phyloP scores from a whole-genome alignment of 2,329 filamentous ascomycete genomes.

The Ambrosiella xylebori region DNA sequence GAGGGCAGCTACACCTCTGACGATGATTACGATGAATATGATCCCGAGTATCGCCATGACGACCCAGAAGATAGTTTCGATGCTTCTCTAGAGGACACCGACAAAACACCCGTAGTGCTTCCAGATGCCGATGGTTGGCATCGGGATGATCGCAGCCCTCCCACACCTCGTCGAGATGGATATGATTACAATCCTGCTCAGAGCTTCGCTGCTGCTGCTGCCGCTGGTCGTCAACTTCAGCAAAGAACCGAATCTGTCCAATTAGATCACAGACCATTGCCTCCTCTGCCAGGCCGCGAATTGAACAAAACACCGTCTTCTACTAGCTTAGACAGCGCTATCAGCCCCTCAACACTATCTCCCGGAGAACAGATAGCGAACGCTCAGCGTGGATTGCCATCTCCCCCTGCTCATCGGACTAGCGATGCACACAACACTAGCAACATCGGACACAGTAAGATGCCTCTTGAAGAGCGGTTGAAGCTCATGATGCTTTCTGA shows the following conservation, averaged over 20 bases:
- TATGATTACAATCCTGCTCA: constrained; percentile 43
- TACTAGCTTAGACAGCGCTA: constrained; percentile 17
- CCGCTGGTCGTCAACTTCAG: constrained; percentile 35
- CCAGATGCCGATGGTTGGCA: constrained; percentile 72
- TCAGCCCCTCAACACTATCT: not conserved
- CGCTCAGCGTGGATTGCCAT: constrained; percentile 51
- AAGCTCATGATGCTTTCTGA: constrained; percentile 77
- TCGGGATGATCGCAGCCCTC: constrained; percentile 37
- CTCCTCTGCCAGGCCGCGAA: constrained; percentile 55
- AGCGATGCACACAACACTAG: constrained; percentile 49
- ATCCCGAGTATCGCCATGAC: constrained; percentile 28
- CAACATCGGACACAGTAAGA: constrained; percentile 49
- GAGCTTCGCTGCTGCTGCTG: constrained; percentile 21
- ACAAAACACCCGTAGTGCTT: constrained; percentile 94
- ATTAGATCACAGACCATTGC: constrained; percentile 71
- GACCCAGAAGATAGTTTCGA: constrained; percentile 76
- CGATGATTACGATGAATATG: constrained; percentile 57
- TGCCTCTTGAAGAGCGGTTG: constrained; percentile 73
- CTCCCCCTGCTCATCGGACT: constrained; percentile 55
- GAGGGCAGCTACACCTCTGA: constrained; percentile 86
- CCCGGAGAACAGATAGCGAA: constrained; percentile 53
- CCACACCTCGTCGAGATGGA: constrained; percentile 20
- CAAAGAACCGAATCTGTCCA: constrained; percentile 56
- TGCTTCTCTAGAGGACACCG: constrained; percentile 82
- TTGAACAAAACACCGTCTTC: constrained; percentile 13